phyloP scores from a whole-genome alignment of 805 yeast genomes.

The Starmerella tilneyi region DNA sequence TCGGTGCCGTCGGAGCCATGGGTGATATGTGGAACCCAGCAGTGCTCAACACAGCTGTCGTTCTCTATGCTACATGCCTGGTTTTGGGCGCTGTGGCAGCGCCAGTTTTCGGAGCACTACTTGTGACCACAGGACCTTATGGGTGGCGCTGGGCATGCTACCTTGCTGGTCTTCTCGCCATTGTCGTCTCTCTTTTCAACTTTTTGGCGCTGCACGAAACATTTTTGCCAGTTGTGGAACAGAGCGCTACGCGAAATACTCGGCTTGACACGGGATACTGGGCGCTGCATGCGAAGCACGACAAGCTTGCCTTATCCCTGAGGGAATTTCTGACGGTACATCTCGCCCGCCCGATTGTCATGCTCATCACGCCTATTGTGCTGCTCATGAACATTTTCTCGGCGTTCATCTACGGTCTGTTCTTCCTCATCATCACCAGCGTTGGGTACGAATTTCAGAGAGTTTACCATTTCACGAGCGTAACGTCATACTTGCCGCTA shows the following conservation, averaged over 20 bases:
- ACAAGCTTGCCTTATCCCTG: conserved; percentile 62
- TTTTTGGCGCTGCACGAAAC: conserved; percentile 35
- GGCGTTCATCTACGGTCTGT: conserved; percentile 37
- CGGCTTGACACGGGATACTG: conserved; percentile 69
- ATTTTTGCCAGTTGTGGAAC: conserved; percentile 41
- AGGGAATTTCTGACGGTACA: conserved; percentile 62
- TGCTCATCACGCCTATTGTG: conserved; percentile 47
- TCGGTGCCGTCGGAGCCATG: conserved; percentile 49
- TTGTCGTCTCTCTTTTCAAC: conserved; percentile 31
- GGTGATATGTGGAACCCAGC: conserved; percentile 48
- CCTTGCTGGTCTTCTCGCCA: conserved; percentile 38
- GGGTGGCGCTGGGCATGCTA: conserved; percentile 55
- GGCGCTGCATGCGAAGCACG: conserved; percentile 85
- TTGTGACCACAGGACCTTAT: conserved; percentile 31
- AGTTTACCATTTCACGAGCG: conserved; percentile 30
- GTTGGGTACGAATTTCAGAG: conserved; percentile 33
- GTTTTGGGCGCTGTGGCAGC: conserved; percentile 38
- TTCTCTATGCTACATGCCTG: conserved; percentile 40
- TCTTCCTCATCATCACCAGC: conserved; percentile 37
- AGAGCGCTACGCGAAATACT: conserved; percentile 51
- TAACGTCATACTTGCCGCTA: conserved; percentile 30
- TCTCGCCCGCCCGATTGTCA: conserved; percentile 68
- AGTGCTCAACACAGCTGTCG: conserved; percentile 45
- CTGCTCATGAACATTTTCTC: conserved; percentile 35
- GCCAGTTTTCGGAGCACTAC: conserved; percentile 37